phyloP scores from a whole-genome alignment of 345 rosid species.

The Salix udensis region DNA sequence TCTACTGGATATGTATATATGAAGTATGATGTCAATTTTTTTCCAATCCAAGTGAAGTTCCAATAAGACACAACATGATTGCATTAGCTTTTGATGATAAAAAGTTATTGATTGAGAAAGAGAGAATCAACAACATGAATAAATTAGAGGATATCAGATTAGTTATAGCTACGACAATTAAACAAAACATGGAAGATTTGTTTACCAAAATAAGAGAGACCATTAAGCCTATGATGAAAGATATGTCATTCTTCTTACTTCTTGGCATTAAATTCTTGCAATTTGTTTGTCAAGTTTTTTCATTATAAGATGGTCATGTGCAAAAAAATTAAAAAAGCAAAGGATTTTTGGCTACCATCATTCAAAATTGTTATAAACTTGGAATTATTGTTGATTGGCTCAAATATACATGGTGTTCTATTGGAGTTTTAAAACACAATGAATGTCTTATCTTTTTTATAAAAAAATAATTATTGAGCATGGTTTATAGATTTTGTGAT shows the following conservation, averaged over 20 bases:
- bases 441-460: background rate
- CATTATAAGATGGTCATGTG: conserved; percentile 74
- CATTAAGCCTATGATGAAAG: background rate
- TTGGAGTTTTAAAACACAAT: background rate
- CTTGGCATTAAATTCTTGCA: background rate
- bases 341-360: conserved; percentile 51
- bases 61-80: conserved; percentile 45
- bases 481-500: no score
- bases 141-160: conserved; percentile 56
- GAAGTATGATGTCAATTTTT: conserved; percentile 42
- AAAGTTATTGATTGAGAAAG: conserved; percentile 68
- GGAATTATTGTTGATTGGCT: conserved; percentile 71
- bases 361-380: conserved; percentile 30
- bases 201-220: conserved; percentile 29
- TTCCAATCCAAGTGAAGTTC: conserved; percentile 37
- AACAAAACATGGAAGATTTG: conserved; percentile 30
- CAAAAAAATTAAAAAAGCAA: conserved; percentile 50
- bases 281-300: conserved; percentile 59
- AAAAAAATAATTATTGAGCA: no score
- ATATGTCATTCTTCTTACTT: background rate
- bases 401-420: conserved; percentile 41
- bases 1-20: conserved; percentile 29
- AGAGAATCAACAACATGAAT: conserved; percentile 54
- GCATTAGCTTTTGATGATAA: conserved; percentile 67
- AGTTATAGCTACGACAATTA: conserved; percentile 41